Percentiles rank a stretch among this genome's conserved stretches.
phyloP scores from a whole-genome alignment of 2,329 filamentous ascomycete species.

The Cercospora nicotianae region DNA sequence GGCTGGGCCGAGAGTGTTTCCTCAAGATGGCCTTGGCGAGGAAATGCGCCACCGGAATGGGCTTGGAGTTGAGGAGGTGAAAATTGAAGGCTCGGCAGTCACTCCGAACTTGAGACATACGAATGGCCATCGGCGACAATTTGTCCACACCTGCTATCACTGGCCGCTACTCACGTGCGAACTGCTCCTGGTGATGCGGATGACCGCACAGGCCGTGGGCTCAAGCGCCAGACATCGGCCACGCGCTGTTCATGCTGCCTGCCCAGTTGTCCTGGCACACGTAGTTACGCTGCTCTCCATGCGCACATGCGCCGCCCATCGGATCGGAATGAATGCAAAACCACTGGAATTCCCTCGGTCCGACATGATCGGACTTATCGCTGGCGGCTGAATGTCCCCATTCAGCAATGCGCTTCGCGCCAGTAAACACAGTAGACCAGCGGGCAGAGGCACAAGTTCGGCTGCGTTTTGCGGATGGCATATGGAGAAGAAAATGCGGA shows the following conservation, averaged over 20 bases:
- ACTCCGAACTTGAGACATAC: not conserved
- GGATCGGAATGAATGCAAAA: not conserved
- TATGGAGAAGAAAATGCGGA: not conserved
- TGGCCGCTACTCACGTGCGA: not conserved
- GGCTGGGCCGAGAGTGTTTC: slow-evolving; percentile 76
- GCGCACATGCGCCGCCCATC: not conserved
- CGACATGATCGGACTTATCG: not conserved
- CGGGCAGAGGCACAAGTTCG: not conserved
- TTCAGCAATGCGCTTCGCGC: not conserved
- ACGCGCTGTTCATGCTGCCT: not conserved
- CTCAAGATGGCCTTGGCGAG: slow-evolving; percentile 76
- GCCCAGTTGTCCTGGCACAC: not conserved
- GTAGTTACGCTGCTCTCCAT: not conserved
- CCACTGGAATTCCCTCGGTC: not conserved
- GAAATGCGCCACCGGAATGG: slow-evolving; percentile 77
- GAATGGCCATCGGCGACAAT: not conserved
- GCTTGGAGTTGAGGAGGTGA: slow-evolving; percentile 48
- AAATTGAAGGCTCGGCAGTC: not conserved
- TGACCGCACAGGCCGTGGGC: not conserved
- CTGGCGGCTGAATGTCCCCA: not conserved
- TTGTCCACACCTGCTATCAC: not conserved
- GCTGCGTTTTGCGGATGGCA: not conserved
- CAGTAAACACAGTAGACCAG: not conserved
- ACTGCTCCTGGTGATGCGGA: not conserved
- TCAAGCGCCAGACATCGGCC: not conserved